Evolutionary conservation across 257 asterid species (phyloP).

Genomic region (Solanum pinnatisectum): DNA sequence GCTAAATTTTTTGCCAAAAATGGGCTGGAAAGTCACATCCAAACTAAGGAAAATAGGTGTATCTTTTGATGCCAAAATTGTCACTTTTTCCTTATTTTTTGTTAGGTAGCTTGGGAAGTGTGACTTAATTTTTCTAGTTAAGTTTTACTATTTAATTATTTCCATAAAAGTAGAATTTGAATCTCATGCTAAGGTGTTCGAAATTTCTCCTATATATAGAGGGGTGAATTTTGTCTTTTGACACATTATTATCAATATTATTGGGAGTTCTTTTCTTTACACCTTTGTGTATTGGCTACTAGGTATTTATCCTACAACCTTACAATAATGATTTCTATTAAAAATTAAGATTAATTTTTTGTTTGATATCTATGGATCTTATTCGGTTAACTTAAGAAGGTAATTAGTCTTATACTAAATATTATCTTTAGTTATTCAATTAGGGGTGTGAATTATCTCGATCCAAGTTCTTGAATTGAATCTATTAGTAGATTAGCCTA

Average conservation of each 20-base stretch:
- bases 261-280: neutral
- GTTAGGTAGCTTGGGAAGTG: neutral
- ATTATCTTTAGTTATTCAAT: neutral
- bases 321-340: neutral
- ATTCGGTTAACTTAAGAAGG: neutral
- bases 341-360: neutral
- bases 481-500: neutral
- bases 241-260: neutral
- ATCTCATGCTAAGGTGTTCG: neutral
- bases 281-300: neutral
- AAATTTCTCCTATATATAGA: neutral
- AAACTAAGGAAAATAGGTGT: neutral
- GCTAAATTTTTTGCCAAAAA: neutral
- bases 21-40: neutral
- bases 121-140: neutral
- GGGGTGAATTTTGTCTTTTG: neutral
- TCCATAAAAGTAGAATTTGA: neutral
- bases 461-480: neutral
- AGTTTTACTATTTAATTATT: neutral
- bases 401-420: neutral
- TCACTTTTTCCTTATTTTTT: neutral
- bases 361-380: neutral
- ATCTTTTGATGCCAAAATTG: neutral
- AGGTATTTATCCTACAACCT: neutral
- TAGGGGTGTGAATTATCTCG: neutral